phyloP scores from a whole-genome alignment of 495 filamentous ascomycete species.

The Staphylotrichum longicolle region DNA sequence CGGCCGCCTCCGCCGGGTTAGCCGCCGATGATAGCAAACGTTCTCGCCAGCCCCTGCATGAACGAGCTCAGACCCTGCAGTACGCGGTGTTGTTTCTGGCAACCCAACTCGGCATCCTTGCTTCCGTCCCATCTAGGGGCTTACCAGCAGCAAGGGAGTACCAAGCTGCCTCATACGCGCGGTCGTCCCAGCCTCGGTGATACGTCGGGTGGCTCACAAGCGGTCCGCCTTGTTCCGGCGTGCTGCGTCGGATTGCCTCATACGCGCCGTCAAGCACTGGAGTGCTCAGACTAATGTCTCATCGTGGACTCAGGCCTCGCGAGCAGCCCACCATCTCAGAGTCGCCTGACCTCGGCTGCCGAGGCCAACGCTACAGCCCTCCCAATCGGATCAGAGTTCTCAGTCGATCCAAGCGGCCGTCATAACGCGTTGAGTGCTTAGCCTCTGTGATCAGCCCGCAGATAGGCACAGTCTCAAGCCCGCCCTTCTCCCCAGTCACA shows the following conservation, averaged over 20 bases:
- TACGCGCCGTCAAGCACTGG: neutral
- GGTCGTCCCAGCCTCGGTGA: neutral
- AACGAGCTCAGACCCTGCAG: no score
- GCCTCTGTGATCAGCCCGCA: neutral
- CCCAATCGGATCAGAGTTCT: neutral
- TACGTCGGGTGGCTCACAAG: neutral
- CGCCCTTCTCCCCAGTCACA: constrained; percentile 4
- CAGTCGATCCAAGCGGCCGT: constrained; percentile 2
- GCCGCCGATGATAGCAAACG: no score
- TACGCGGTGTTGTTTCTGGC: no score
- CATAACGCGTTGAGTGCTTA: neutral
- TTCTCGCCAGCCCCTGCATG: no score
- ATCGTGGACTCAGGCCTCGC: neutral
- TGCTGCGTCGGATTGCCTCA: neutral
- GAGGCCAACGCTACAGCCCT: neutral
- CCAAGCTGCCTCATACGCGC: neutral
- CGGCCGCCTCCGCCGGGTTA: no score
- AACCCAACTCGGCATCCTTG: no score
- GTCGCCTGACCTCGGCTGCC: neutral
- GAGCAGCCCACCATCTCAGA: constrained; percentile 1
- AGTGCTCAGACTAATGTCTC: constrained; percentile 2
- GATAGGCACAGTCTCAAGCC: constrained; percentile 4
- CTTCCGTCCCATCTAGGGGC: no score
- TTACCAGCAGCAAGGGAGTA: neutral
- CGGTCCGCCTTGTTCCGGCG: neutral